A percentile compares a stretch with the other conserved stretches of the same genome.
Evolutionary conservation across 208 protist species (phyloP).

Genomic region (Endotrypanum monterogeii): DNA sequence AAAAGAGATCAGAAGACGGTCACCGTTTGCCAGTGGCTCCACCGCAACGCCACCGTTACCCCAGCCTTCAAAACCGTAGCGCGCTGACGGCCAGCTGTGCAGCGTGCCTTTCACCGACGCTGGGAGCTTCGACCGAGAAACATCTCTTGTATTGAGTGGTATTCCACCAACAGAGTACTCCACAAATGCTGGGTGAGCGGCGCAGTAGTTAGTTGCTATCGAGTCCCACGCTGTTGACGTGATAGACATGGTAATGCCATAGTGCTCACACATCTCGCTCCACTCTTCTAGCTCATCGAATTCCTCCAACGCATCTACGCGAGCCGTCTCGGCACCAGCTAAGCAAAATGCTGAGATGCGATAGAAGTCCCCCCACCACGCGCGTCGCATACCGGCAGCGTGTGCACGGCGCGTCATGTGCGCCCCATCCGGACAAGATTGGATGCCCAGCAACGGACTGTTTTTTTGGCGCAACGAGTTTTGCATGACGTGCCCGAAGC

Average conservation of each 20-base stretch:
- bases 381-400: slow-evolving; percentile 52
- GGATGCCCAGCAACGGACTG: slow-evolving; percentile 78
- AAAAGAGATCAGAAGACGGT: slow-evolving; percentile 69
- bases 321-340: slow-evolving; percentile 41
- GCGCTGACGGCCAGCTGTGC: slow-evolving; percentile 69
- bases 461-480: slow-evolving; percentile 61
- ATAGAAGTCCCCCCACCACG: slow-evolving; percentile 82
- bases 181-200: slow-evolving; percentile 24
- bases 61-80: slow-evolving; percentile 85
- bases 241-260: slow-evolving; percentile 79
- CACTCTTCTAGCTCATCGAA: slow-evolving; percentile 92
- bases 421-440: slow-evolving; percentile 33
- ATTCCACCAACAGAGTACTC: slow-evolving; percentile 13
- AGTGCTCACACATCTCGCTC: slow-evolving; percentile 93
- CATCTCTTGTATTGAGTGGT: background rate
- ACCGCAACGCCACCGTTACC: slow-evolving; percentile 63
- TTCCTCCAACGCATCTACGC: slow-evolving; percentile 73
- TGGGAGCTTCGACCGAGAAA: background rate
- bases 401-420: slow-evolving; percentile 60
- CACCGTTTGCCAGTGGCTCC: slow-evolving; percentile 36
- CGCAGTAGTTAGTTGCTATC: slow-evolving; percentile 13
- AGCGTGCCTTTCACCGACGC: background rate
- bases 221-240: slow-evolving; percentile 31
- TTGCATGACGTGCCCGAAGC: slow-evolving; percentile 85
- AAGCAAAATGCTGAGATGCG: slow-evolving; percentile 63